Evolutionary conservation across 2,329 filamentous ascomycete species (phyloP).

Genomic region (Aureobasidium sp.): DNA sequence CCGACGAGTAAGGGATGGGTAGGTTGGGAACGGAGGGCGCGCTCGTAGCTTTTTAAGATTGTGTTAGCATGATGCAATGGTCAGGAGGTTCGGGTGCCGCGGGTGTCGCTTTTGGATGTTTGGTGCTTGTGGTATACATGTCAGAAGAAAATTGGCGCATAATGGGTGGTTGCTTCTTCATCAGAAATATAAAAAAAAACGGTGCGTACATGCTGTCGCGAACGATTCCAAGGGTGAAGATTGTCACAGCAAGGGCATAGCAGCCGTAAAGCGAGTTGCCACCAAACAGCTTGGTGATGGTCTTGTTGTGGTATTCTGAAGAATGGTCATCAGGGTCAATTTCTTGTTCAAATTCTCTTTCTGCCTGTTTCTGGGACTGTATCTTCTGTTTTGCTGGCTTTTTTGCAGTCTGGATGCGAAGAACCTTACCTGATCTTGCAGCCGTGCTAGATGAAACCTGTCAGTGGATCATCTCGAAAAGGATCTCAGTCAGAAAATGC

Average conservation of each 20-base stretch:
- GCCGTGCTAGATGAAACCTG: slow-evolving; percentile 56
- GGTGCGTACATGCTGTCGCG: slow-evolving; percentile 56
- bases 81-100: not conserved
- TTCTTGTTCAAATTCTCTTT: not conserved
- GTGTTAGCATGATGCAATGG: not conserved
- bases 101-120: slow-evolving; percentile 6
- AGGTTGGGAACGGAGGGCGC: slow-evolving; percentile 69
- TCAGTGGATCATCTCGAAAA: not conserved
- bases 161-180: slow-evolving; percentile 7
- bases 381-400: too few relatives aligned
- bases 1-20: slow-evolving; percentile 64
- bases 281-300: slow-evolving; percentile 79
- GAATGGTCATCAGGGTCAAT: not conserved
- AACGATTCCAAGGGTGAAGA: slow-evolving; percentile 86
- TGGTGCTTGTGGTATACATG: not conserved
- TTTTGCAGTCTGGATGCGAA: not conserved
- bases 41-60: slow-evolving; percentile 64
- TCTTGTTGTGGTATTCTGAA: slow-evolving; percentile 81
- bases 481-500: slow-evolving; percentile 31
- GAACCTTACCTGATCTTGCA: slow-evolving; percentile 63
- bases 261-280: slow-evolving; percentile 73
- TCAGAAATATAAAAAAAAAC: not conserved
- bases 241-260: slow-evolving; percentile 80
- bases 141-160: too few relatives aligned
- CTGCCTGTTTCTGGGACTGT: not conserved